Base-by-base conservation (phyloP, 164 flowering plant genomes). In the Paratinospora sagittata region DNA sequence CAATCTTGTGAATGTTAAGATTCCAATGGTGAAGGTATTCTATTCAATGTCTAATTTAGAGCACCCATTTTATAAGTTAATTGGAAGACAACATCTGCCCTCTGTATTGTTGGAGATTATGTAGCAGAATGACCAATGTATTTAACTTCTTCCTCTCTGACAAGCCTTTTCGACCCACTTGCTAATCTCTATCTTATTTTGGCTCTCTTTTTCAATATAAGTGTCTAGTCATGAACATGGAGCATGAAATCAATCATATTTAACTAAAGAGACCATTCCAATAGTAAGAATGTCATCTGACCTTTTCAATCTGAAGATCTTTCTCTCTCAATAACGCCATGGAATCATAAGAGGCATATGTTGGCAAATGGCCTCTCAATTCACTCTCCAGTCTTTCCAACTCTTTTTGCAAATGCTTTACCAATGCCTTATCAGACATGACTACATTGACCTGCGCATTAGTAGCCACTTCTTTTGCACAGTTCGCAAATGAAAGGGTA, bases 301-400 rank as follows among this genome's bases (percentile, higher is more conserved):
- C 99, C 99, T 91, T 91, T 77, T 85, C 87, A 73, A 96, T 93
- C 74, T 85, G 95, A 76, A 84, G 78, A 81, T 96, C 98, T 76
- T 91, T 96, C 88, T 90, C 92, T 76, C 85, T 87, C 72, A 91
- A 69, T 45, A 83, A 33, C 6, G 79, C 74, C 43, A 76, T 68
- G 65, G 88, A 80, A 79, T 83, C 85, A 41, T 63, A 45, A 11
- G 81, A 47, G 24, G 23, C 34, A n/a, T 82, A 70, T 61, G 45
- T 33, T 41, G 85, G 72, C 33, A 72, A 78, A 27, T 82, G 66
- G 75, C 70, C 77, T 68, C 76, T 84, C 85, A 91, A 68, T 79
- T 90, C 91, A 71, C 58, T 81, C 80, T 92, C 94, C 80, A 95
- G 57, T 73, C 89, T 84, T 27, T 87, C 86, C 76, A 95, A 63